A percentile compares a stretch with the other conserved stretches of the same genome.
Conservation (phyloP, 2,329 filamentous ascomycete species). For the Penicillium psychrosexuale region DNA sequence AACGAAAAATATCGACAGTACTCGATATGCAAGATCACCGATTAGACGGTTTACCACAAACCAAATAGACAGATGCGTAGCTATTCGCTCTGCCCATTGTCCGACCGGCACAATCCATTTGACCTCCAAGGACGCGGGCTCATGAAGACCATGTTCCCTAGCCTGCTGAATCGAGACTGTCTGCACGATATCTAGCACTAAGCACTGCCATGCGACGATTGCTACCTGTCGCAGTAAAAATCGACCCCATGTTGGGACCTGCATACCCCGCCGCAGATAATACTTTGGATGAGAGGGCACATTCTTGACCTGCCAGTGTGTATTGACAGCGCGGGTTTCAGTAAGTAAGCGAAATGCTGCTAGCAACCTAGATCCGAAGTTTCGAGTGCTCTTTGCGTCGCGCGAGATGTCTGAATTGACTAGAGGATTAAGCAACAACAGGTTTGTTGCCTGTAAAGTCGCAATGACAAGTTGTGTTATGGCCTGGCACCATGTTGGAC, state of each 20-base stretch:
- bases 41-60: slow-evolving; percentile 14
- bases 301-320: slow-evolving; percentile 11
- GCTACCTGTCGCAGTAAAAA: slow-evolving; percentile 9
- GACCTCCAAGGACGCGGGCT: background rate
- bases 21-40: slow-evolving; percentile 18
- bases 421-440: slow-evolving; percentile 11
- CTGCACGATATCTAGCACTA: slow-evolving; percentile 11
- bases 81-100: slow-evolving; percentile 11
- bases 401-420: slow-evolving; percentile 1
- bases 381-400: background rate
- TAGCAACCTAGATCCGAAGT: background rate
- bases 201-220: slow-evolving; percentile 10
- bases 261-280: background rate
- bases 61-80: slow-evolving; percentile 11
- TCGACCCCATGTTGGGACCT: background rate
- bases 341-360: background rate
- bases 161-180: background rate
- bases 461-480: slow-evolving; percentile 5
- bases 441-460: slow-evolving; percentile 1
- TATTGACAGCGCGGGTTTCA: slow-evolving; percentile 7
- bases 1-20: slow-evolving; percentile 17
- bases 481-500: slow-evolving; percentile 10
- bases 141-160: background rate
- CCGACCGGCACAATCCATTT: slow-evolving; percentile 7
- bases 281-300: slow-evolving; percentile 7